Evolutionary conservation across 495 filamentous ascomycete genomes (phyloP).

Genomic region (Sabuloglossum arenarium): DNA sequence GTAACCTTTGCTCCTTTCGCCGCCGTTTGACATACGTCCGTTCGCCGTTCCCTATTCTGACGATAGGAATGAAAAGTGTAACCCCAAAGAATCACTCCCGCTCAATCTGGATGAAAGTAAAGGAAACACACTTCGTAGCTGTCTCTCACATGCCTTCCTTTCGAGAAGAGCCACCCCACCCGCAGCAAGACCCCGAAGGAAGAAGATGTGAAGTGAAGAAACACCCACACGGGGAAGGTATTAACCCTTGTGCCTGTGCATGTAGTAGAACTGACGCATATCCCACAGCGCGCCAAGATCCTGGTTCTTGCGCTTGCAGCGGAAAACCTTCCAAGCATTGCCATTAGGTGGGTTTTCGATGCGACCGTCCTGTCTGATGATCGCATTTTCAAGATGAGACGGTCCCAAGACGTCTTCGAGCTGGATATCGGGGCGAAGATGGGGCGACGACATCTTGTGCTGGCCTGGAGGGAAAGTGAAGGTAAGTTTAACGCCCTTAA

Average conservation of each 20-base stretch:
- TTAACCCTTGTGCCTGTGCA: background rate
- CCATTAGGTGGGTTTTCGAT: constrained; percentile 13
- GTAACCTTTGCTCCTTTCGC: too few relatives aligned
- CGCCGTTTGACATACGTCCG: too few relatives aligned
- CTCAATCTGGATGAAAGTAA: too few relatives aligned
- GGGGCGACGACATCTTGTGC: constrained; percentile 18
- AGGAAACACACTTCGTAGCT: too few relatives aligned
- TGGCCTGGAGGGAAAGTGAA: constrained; percentile 25
- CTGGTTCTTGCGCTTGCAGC: constrained; percentile 30
- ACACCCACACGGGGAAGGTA: too few relatives aligned
- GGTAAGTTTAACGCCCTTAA: constrained; percentile 15
- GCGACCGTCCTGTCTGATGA: constrained; percentile 25
- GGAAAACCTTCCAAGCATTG: constrained; percentile 32
- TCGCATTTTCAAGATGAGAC: constrained; percentile 15
- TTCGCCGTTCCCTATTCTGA: too few relatives aligned
- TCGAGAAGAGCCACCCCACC: too few relatives aligned
- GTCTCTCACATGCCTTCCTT: too few relatives aligned
- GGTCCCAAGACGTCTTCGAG: constrained; percentile 17
- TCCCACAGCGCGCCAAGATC: constrained; percentile 35
- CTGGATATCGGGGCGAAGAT: constrained; percentile 10
- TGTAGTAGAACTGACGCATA: constrained; percentile 19
- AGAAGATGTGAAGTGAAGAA: too few relatives aligned
- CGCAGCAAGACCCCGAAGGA: too few relatives aligned
- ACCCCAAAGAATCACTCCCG: too few relatives aligned
- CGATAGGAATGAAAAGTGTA: too few relatives aligned